A percentile compares a stretch with the other conserved stretches of the same genome.
phyloP scores from a whole-genome alignment of 495 filamentous ascomycete genomes.

The Podospora pseudocomata region DNA sequence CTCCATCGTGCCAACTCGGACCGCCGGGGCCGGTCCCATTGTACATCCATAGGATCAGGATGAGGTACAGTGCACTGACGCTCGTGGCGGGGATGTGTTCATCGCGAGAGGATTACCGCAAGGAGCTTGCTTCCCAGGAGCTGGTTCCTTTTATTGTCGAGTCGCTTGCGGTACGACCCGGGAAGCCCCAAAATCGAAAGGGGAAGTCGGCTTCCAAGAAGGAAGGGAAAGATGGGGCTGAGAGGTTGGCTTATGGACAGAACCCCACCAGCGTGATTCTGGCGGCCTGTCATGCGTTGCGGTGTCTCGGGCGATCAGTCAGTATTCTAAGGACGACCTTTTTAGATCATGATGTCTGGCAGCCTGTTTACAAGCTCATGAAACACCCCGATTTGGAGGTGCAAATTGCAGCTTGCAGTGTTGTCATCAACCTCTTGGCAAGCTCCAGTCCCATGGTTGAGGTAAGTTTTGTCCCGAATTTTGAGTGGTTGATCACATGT shows the following conservation, averaged over 20 bases:
- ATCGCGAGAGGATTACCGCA: constrained; percentile 80
- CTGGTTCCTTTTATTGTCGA: constrained; percentile 78
- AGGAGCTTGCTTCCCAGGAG: constrained; percentile 75
- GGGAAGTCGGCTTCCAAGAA: constrained; percentile 24
- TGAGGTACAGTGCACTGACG: constrained; percentile 72
- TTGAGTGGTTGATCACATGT: constrained; percentile 12
- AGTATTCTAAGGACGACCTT: constrained; percentile 78
- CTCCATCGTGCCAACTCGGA: constrained; percentile 49
- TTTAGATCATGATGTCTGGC: constrained; percentile 77
- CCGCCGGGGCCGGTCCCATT: constrained; percentile 58
- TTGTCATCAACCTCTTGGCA: constrained; percentile 75
- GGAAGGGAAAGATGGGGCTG: constrained; percentile 10
- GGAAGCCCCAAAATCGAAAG: constrained; percentile 32
- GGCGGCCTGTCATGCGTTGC: constrained; percentile 76
- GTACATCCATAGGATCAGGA: constrained; percentile 68
- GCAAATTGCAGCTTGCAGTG: constrained; percentile 77
- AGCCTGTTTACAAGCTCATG: constrained; percentile 74
- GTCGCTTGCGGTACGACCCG: constrained; percentile 62
- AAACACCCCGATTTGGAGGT: constrained; percentile 74
- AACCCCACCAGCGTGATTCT: constrained; percentile 67
- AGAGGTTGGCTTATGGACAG: constrained; percentile 26
- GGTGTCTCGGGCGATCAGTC: constrained; percentile 77
- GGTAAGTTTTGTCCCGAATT: constrained; percentile 45
- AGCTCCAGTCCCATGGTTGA: constrained; percentile 89
- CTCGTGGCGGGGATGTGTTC: constrained; percentile 74